These are phyloP conservation scores for Chlorella sp. DNA, from an alignment of 139 green algal species.

Conservation along the genomic window DNA sequence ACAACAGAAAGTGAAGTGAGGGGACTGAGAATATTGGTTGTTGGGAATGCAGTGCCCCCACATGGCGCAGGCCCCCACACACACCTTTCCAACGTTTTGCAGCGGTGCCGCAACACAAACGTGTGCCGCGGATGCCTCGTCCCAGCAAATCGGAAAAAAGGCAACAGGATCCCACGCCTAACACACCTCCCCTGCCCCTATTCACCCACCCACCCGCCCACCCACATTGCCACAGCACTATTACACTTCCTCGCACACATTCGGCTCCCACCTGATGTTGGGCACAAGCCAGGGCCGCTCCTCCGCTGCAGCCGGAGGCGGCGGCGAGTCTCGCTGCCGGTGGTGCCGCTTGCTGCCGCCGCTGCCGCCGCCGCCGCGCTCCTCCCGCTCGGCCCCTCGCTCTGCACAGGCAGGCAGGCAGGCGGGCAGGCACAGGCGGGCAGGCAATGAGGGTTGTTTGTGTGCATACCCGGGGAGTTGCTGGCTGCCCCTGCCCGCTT, in stretches of 20 bases:
- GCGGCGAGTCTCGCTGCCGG: not conserved
- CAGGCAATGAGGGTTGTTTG: not conserved
- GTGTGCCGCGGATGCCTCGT: no score
- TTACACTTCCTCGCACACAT: not conserved
- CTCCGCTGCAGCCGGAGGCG: not conserved
- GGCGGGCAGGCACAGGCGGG: no score
- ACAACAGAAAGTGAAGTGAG: no score
- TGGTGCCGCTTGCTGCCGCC: constrained; percentile 12
- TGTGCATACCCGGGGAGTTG: no score
- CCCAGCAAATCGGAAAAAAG: no score
- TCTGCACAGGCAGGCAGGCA: not conserved
- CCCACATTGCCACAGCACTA: not conserved
- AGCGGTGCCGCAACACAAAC: no score
- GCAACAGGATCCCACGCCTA: not conserved
- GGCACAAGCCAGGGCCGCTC: constrained; percentile 61
- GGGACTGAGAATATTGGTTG: no score
- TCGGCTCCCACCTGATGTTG: constrained; percentile 52
- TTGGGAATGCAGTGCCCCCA: no score
- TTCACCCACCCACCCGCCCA: not conserved
- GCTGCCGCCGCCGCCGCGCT: not conserved
- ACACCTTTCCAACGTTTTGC: no score
- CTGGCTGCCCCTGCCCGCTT: not conserved
- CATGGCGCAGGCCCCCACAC: no score
- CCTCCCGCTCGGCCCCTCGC: not conserved
- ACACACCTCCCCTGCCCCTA: not conserved